Base-by-base conservation (phyloP, 1,139 yeast species). In the Nematodospora anomalae region DNA sequence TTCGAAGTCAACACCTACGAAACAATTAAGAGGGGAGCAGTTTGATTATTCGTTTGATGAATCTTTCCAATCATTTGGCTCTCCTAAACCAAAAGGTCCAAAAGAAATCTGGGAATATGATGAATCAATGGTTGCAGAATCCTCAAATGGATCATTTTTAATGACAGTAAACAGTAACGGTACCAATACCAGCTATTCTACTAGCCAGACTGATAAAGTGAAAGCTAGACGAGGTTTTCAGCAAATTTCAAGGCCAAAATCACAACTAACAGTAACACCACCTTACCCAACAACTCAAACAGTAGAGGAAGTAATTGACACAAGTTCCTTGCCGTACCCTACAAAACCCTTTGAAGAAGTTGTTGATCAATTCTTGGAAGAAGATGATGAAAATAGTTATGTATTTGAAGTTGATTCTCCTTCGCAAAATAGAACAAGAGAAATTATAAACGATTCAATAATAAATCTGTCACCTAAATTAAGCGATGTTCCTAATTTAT, bases 81-180 rank as follows among this genome's bases (percentile, higher is more conserved):
- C 70, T 27, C 71, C 73, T 6, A 59, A 57, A 35, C 75, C 71
- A 3, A 67, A 57, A 60, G 76, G 76, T 0, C 75, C 76, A 1
- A 62, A 59, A 43, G 64, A 60, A 36, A 50, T 70, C 13, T 67
- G 70, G 8, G 71, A 63, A 7, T 66, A 65, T 34, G 60, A 55
- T 23, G 40, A 40, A 5, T 23, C 27, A 7, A 23, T 29, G 3
- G 22, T 29, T 12, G 22, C 16, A 12, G 21, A 21, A 12, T 29
- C 32, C 3, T 26, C 32, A 10, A 29, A 29, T 14, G 21, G 21
- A 11, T 29, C 32, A 29, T 20, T 16, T 13, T 6, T 8, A 18
- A 6, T 8, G 8, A 18, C 6, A 8, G 21, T 18, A 6, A 12
- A 29, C 15, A n/a, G 21, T 22, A 29, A 29, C 9, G 12, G 5